phyloP scores from a whole-genome alignment of 2,329 filamentous ascomycete genomes.

The Botrytis paeoniae region DNA sequence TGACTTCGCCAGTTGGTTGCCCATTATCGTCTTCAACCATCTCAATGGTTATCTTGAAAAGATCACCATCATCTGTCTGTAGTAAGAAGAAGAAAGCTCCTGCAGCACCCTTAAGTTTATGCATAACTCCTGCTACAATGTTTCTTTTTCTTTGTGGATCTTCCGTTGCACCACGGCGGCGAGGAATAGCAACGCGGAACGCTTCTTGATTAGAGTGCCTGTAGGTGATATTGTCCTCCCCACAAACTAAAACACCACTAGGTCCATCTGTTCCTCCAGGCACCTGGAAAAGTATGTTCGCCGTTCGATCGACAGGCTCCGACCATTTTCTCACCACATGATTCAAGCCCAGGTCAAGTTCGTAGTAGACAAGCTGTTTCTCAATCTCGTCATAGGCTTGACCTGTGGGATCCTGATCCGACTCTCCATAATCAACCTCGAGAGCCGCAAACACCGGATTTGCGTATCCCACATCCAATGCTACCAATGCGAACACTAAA shows the following conservation, averaged over 20 bases:
- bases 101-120: slow-evolving; percentile 78
- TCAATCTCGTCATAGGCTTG: slow-evolving; percentile 78
- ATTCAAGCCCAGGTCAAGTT: slow-evolving; percentile 92
- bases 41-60: slow-evolving; percentile 94
- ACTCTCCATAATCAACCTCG: slow-evolving; percentile 88
- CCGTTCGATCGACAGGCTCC: slow-evolving; percentile 85
- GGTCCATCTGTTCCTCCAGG: slow-evolving; percentile 91
- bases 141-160: slow-evolving; percentile 86
- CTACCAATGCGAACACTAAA: slow-evolving; percentile 81
- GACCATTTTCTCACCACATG: slow-evolving; percentile 97
- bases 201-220: slow-evolving; percentile 93
- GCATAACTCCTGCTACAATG: slow-evolving; percentile 91
- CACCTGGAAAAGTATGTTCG: slow-evolving; percentile 89
- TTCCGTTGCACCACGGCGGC: slow-evolving; percentile 82
- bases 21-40: slow-evolving; percentile 80
- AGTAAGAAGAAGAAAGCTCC: slow-evolving; percentile 96
- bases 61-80: slow-evolving; percentile 94
- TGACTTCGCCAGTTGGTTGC: slow-evolving; percentile 76
- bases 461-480: slow-evolving; percentile 92
- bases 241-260: slow-evolving; percentile 91
- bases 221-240: slow-evolving; percentile 92
- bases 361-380: slow-evolving; percentile 93
- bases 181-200: slow-evolving; percentile 84
- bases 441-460: slow-evolving; percentile 95
- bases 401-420: slow-evolving; percentile 86